These are phyloP conservation scores for Coniferiporia weirii DNA, from an alignment of 1,284 basidiomycete species.

Conservation along the genomic window DNA sequence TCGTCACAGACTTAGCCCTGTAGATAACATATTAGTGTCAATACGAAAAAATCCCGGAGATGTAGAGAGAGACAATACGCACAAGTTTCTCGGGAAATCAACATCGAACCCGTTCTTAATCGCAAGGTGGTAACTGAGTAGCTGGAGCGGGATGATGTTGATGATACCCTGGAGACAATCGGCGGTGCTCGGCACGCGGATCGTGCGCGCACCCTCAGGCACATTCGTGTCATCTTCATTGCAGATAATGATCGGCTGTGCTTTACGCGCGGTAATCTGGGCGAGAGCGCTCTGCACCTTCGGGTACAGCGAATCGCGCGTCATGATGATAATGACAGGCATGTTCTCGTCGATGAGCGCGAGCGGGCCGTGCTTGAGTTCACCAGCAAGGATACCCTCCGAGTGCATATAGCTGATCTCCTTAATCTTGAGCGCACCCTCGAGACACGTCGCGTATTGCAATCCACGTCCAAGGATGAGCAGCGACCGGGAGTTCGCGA, in stretches of 20 bases:
- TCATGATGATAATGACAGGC: slow-evolving; percentile 99
- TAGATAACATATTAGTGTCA: slow-evolving; percentile 12
- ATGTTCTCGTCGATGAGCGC: slow-evolving; percentile 98
- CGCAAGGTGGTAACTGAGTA: slow-evolving; percentile 95
- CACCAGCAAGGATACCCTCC: slow-evolving; percentile 94
- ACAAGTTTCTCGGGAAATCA: slow-evolving; percentile 97
- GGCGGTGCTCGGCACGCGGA: slow-evolving; percentile 90
- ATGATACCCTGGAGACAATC: slow-evolving; percentile 95
- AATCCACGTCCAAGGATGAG: slow-evolving; percentile 98
- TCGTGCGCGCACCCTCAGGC: slow-evolving; percentile 72
- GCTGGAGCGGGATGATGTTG: slow-evolving; percentile 95
- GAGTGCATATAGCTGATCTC: slow-evolving; percentile 95
- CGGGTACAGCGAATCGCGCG: slow-evolving; percentile 95
- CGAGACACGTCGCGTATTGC: slow-evolving; percentile 96
- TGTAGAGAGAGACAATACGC: slow-evolving; percentile 30
- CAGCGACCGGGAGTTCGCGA: slow-evolving; percentile 81
- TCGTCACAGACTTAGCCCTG: slow-evolving; percentile 82
- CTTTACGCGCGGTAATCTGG: slow-evolving; percentile 97
- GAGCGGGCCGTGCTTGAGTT: slow-evolving; percentile 97
- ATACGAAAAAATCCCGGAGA: slow-evolving; percentile 16
- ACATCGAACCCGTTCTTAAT: slow-evolving; percentile 96
- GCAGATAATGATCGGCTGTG: slow-evolving; percentile 93
- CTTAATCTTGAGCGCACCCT: slow-evolving; percentile 99
- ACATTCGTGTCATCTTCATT: slow-evolving; percentile 90
- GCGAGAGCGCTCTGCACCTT: slow-evolving; percentile 96